phyloP scores from a whole-genome alignment of 2,329 filamentous ascomycete species.

The Talaromyces islandicus region DNA sequence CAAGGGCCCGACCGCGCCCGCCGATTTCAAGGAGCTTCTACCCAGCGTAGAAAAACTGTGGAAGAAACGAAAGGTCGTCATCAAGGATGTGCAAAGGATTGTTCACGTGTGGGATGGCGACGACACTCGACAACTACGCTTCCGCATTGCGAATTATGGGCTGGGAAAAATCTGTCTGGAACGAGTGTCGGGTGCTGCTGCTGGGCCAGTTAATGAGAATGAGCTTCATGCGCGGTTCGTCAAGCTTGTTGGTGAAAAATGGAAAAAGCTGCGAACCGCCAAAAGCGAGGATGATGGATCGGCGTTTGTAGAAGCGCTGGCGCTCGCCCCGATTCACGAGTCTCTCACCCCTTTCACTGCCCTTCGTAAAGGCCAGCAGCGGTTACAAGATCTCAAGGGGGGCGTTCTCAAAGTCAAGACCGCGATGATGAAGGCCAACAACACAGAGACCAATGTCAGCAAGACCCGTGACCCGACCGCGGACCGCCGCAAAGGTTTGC shows the following conservation, averaged over 20 bases:
- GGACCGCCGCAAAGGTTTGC: conserved; percentile 53
- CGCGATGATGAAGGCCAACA: conserved; percentile 21
- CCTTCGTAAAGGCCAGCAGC: conserved; percentile 35
- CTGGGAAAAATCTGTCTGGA: conserved; percentile 35
- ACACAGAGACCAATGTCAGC: conserved; percentile 2
- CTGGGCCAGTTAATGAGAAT: conserved; percentile 36
- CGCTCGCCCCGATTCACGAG: conserved; percentile 29
- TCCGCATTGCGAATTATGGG: conserved; percentile 37
- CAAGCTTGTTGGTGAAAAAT: conserved; percentile 39
- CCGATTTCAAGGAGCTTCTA: conserved; percentile 57
- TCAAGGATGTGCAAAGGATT: conserved; percentile 61
- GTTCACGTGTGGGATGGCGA: conserved; percentile 55
- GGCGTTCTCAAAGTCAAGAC: conserved; percentile 32
- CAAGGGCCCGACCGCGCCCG: conserved; percentile 56
- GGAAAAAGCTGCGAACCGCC: conserved; percentile 37
- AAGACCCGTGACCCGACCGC: conserved; percentile 23
- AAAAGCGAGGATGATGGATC: conserved; percentile 27
- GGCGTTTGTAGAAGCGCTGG: conserved; percentile 28
- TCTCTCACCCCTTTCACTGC: conserved; percentile 29
- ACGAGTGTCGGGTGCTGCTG: conserved; percentile 12
- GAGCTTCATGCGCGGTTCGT: conserved; percentile 47
- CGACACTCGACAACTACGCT: conserved; percentile 17
- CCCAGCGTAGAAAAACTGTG: conserved; percentile 62
- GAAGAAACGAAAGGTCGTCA: conserved; percentile 63
- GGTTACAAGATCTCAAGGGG: conserved; percentile 34